Percentiles rank a stretch among this genome's conserved stretches.
phyloP scores from a whole-genome alignment of 495 filamentous ascomycete species.

The Evansstolkia leycettana region DNA sequence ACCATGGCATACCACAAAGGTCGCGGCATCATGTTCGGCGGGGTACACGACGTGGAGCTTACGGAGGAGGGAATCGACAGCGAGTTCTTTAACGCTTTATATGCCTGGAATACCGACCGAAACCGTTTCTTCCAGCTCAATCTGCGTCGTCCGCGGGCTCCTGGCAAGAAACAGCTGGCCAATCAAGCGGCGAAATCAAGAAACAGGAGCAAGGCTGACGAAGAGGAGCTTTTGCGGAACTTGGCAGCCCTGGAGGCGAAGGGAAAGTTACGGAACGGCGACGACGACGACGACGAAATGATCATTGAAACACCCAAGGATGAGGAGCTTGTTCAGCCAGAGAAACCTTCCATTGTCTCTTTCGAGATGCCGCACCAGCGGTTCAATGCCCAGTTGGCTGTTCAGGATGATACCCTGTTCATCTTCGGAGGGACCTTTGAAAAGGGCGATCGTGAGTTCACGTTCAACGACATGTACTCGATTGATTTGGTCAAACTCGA shows the following conservation, averaged over 20 bases:
- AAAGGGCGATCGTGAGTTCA: slow-evolving; percentile 86
- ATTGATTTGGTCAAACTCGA: slow-evolving; percentile 87
- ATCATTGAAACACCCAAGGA: slow-evolving; percentile 15
- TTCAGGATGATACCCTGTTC: slow-evolving; percentile 85
- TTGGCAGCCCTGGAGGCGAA: slow-evolving; percentile 70
- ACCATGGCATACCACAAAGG: slow-evolving; percentile 92
- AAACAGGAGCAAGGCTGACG: slow-evolving; percentile 67
- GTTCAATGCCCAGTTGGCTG: slow-evolving; percentile 81
- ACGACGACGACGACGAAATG: slow-evolving; percentile 45
- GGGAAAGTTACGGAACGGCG: slow-evolving; percentile 38
- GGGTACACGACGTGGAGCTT: slow-evolving; percentile 87
- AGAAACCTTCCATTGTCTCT: slow-evolving; percentile 34
- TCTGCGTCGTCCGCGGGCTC: slow-evolving; percentile 55
- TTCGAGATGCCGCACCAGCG: slow-evolving; percentile 76
- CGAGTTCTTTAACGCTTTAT: slow-evolving; percentile 85
- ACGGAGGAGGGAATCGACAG: slow-evolving; percentile 92
- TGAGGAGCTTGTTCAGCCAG: slow-evolving; percentile 41
- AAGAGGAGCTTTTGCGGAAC: slow-evolving; percentile 79
- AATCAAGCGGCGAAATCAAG: slow-evolving; percentile 45
- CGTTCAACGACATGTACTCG: slow-evolving; percentile 85
- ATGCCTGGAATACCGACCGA: slow-evolving; percentile 84
- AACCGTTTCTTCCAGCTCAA: slow-evolving; percentile 82
- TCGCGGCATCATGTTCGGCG: slow-evolving; percentile 84
- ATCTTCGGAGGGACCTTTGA: slow-evolving; percentile 93
- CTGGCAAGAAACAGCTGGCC: slow-evolving; percentile 44